phyloP scores from a whole-genome alignment of 2,329 filamentous ascomycete species.

The Colletotrichum musicola region DNA sequence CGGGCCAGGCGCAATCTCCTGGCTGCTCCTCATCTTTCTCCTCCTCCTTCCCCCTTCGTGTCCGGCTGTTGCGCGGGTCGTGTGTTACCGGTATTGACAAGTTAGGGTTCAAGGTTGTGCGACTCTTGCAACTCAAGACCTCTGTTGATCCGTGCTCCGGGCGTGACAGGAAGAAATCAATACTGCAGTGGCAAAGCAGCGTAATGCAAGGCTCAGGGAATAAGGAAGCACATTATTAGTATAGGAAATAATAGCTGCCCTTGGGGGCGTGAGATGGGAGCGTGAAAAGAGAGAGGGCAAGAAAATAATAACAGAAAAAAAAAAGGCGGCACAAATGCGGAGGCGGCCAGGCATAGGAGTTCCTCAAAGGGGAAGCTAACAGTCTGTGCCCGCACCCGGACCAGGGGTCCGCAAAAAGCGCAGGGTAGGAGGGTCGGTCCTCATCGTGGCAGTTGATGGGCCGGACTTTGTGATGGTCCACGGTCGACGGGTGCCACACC shows the following conservation, averaged over 20 bases:
- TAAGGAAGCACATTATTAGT: background rate
- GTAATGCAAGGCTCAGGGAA: slow-evolving; percentile 12
- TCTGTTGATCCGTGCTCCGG: slow-evolving; percentile 10
- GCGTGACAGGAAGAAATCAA: background rate
- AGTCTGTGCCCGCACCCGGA: slow-evolving; percentile 38
- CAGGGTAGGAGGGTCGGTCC: slow-evolving; percentile 32
- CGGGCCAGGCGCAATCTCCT: slow-evolving; percentile 35
- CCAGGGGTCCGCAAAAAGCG: slow-evolving; percentile 36
- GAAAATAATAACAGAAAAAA: background rate
- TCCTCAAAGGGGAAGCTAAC: slow-evolving; percentile 40
- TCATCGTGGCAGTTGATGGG: slow-evolving; percentile 40
- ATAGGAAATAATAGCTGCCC: background rate
- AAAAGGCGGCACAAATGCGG: slow-evolving; percentile 36
- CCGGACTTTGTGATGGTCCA: slow-evolving; percentile 32
- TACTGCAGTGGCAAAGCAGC: background rate
- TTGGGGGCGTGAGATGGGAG: background rate
- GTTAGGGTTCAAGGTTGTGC: slow-evolving; percentile 34
- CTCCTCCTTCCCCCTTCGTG: slow-evolving; percentile 15
- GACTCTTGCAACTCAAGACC: slow-evolving; percentile 3
- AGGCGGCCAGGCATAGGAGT: slow-evolving; percentile 37
- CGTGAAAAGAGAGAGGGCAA: background rate
- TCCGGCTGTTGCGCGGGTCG: slow-evolving; percentile 14
- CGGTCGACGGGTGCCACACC: slow-evolving; percentile 20
- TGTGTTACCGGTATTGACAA: slow-evolving; percentile 1
- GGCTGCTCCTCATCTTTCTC: slow-evolving; percentile 9